phyloP scores from a whole-genome alignment of 768 basidiomycete species.

The Aureoboletus auriporus region DNA sequence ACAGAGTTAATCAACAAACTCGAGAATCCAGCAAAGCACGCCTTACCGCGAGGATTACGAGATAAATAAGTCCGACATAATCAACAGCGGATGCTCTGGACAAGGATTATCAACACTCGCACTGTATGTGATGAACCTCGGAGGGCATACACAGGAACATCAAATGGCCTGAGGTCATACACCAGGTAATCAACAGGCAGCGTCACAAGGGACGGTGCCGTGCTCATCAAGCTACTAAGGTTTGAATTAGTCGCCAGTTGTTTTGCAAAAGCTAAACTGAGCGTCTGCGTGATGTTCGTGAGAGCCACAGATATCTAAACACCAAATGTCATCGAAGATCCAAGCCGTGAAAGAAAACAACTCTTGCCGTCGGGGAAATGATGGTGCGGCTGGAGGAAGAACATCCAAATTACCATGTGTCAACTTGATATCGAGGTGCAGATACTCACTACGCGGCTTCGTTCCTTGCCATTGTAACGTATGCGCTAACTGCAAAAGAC shows the following conservation, averaged over 20 bases:
- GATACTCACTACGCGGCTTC: constrained; percentile 54
- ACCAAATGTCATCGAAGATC: neutral
- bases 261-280: constrained; percentile 32
- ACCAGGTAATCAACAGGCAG: constrained; percentile 46
- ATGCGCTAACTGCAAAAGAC: constrained; percentile 45
- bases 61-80: constrained; percentile 53
- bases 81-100: constrained; percentile 48
- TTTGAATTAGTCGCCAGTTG: constrained; percentile 26
- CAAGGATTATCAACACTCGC: neutral
- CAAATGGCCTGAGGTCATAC: constrained; percentile 52
- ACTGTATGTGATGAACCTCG: neutral
- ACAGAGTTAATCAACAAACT: constrained; percentile 1
- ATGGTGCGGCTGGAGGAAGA: constrained; percentile 14
- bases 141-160: constrained; percentile 49
- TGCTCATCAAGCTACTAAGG: constrained; percentile 35
- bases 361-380: constrained; percentile 11
- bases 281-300: constrained; percentile 33
- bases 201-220: constrained; percentile 47
- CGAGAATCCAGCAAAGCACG: neutral
- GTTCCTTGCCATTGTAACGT: constrained; percentile 47
- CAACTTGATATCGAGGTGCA: neutral
- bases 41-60: constrained; percentile 32
- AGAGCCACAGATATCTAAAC: constrained; percentile 31
- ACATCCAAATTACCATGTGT: constrained; percentile 2
- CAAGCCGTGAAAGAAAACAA: neutral